Conservation (phyloP, 345 rosid genomes). For the Nephelium lappaceum region DNA sequence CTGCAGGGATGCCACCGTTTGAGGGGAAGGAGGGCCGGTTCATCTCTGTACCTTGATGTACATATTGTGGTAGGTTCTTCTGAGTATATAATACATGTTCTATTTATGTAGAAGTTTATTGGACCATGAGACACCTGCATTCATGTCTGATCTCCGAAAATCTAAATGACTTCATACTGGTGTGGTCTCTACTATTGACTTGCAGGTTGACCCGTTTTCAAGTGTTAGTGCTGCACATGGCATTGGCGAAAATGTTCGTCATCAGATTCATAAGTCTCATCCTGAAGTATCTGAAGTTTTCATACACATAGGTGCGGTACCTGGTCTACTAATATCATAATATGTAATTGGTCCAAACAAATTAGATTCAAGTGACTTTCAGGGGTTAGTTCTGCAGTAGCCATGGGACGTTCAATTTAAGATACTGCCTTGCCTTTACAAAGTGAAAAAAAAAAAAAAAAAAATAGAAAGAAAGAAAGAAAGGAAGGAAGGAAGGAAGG, state of each 20-base stretch:
- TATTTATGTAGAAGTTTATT: conserved; percentile 2
- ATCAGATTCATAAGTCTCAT: conserved; percentile 61
- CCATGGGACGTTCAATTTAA: background rate
- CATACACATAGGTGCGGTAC: conserved; percentile 81
- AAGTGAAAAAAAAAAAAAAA: background rate
- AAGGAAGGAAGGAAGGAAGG: too few species aligned
- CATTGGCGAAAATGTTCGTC: conserved; percentile 81
- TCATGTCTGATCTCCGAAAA: background rate
- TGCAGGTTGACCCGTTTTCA: conserved; percentile 85
- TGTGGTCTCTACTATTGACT: conserved; percentile 13
- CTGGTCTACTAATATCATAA: background rate
- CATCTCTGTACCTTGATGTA: conserved; percentile 82
- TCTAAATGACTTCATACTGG: background rate
- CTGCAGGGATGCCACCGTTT: conserved; percentile 89
- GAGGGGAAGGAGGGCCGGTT: conserved; percentile 97
- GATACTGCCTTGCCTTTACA: background rate
- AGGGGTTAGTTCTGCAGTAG: background rate
- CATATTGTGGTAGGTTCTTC: conserved; percentile 77
- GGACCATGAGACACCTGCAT: background rate
- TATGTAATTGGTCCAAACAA: conserved; percentile 1
- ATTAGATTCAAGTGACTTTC: background rate
- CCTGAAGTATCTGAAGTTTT: conserved; percentile 86
- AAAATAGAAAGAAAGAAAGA: too few species aligned
- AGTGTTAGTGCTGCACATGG: conserved; percentile 93
- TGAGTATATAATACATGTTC: conserved; percentile 4